These are phyloP conservation scores for Ganoderma boninense DNA, from an alignment of 1,284 basidiomycete species.

Conservation along the genomic window DNA sequence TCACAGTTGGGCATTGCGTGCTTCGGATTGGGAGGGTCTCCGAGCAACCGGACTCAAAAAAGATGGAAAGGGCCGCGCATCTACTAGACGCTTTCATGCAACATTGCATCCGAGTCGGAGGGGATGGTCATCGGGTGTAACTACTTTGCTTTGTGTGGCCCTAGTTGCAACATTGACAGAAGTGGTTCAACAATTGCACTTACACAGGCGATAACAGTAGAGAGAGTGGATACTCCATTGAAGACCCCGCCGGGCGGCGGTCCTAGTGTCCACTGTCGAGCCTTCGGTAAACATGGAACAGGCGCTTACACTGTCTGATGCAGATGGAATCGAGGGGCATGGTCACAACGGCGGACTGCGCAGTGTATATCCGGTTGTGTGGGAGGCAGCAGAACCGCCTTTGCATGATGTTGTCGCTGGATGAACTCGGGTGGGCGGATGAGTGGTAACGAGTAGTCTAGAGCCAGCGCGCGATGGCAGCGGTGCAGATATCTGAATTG, in stretches of 20 bases:
- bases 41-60: not conserved
- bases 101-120: too few species aligned
- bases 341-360: not conserved
- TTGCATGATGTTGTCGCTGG: not conserved
- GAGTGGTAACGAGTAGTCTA: too few species aligned
- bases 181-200: not conserved
- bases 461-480: not conserved
- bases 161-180: too few species aligned
- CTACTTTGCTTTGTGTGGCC: too few species aligned
- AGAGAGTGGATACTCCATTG: not conserved
- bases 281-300: too few species aligned
- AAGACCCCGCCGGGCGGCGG: not conserved
- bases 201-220: not conserved
- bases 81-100: not conserved
- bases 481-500: not conserved
- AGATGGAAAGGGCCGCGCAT: not conserved
- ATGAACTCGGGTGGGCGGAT: not conserved
- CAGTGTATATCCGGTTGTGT: not conserved
- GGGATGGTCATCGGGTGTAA: too few species aligned
- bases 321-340: not conserved
- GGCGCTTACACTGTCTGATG: not conserved
- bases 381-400: not conserved
- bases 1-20: not conserved
- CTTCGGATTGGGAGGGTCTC: too few species aligned
- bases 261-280: not conserved